Conservation (phyloP, 1,284 basidiomycete genomes). For the Vanrija humicola region DNA sequence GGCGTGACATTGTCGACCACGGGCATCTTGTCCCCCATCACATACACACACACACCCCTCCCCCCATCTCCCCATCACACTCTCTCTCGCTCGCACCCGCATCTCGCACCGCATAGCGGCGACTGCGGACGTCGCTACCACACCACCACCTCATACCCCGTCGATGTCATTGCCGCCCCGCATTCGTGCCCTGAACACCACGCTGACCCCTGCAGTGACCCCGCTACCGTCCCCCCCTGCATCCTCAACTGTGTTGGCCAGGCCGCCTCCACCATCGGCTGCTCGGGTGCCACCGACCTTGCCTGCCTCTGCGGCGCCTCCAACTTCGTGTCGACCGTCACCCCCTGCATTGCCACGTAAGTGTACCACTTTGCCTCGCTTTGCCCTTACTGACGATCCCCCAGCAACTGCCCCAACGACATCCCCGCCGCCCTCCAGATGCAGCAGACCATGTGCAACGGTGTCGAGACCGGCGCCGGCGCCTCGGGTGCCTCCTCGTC, state of each 20-base stretch:
- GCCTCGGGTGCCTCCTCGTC: background rate
- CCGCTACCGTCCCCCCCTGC: constrained; percentile 19
- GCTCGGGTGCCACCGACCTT: constrained; percentile 26
- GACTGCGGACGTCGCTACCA: too few species aligned
- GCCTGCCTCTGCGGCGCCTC: constrained; percentile 38
- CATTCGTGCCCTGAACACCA: background rate
- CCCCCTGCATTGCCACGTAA: constrained; percentile 29
- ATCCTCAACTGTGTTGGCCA: constrained; percentile 24
- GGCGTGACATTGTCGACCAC: too few species aligned
- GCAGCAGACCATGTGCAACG: background rate
- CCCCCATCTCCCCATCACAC: constrained; percentile 1
- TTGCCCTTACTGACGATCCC: too few species aligned
- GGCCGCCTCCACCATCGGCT: constrained; percentile 26
- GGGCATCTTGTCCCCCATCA: too few species aligned
- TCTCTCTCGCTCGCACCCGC: background rate
- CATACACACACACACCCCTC: too few species aligned
- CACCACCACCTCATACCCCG: background rate
- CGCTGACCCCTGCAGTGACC: background rate
- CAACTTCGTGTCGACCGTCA: constrained; percentile 34
- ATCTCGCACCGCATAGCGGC: too few species aligned
- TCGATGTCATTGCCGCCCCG: background rate
- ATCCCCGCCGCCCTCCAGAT: background rate
- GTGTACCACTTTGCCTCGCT: too few species aligned
- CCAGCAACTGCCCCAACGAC: background rate
- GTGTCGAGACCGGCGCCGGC: too few species aligned